phyloP scores from a whole-genome alignment of 257 asterid genomes.

The Pogostemon cablin region DNA sequence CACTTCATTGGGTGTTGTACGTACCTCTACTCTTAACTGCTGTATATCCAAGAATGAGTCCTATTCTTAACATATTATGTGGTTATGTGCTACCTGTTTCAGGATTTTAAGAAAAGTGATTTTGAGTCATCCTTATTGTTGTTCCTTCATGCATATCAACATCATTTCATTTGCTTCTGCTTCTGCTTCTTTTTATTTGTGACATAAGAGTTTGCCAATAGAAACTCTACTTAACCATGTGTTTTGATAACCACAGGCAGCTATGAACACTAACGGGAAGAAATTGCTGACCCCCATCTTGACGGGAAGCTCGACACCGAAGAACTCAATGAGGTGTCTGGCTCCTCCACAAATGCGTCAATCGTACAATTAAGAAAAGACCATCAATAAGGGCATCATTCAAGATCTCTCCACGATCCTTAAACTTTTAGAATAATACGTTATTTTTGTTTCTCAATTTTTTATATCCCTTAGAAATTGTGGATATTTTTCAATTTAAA shows the following conservation, averaged over 20 bases:
- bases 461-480: no score
- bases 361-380: constrained; percentile 59
- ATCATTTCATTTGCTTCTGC: background rate
- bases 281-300: constrained; percentile 78
- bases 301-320: constrained; percentile 65
- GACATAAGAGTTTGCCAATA: background rate
- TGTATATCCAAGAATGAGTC: no score
- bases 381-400: constrained; percentile 83
- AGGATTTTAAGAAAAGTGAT: no score
- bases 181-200: background rate
- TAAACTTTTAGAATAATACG: constrained; percentile 27
- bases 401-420: constrained; percentile 69
- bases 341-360: constrained; percentile 81
- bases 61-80: no score
- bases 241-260: constrained; percentile 60
- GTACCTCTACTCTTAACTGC: no score
- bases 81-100: no score
- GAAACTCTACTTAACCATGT: background rate
- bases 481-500: no score
- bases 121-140: background rate
- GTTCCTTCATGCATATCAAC: background rate
- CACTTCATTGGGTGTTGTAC: no score
- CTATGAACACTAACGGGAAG: constrained; percentile 96
- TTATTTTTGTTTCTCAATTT: no score
- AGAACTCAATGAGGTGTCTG: constrained; percentile 74